Percentiles rank a stretch among this genome's conserved stretches.
These are phyloP conservation scores for Geoglossum glabrum DNA, from an alignment of 495 filamentous ascomycete species.

Conservation along the genomic window DNA sequence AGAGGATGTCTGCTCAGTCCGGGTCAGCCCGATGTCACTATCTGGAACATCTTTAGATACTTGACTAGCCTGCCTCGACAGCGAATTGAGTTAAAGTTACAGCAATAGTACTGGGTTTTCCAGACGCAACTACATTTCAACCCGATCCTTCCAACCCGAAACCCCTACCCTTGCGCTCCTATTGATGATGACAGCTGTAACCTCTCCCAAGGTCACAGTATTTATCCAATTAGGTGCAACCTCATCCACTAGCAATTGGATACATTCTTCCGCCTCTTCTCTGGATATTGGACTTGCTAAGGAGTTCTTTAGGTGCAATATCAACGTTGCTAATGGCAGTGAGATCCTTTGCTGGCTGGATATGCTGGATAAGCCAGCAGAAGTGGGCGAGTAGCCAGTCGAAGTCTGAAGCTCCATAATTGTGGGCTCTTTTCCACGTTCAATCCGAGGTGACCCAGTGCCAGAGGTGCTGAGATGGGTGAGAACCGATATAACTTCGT, in stretches of 20 bases:
- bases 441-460: not conserved
- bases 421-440: not conserved
- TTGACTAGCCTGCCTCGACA: no score
- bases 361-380: not conserved
- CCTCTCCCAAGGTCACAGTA: slow-evolving; percentile 31
- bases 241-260: slow-evolving; percentile 36
- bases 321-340: slow-evolving; percentile 38
- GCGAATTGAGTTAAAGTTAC: no score
- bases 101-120: no score
- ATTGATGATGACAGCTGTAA: slow-evolving; percentile 38
- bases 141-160: not conserved
- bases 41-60: no score
- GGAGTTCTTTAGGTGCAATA: slow-evolving; percentile 38
- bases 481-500: slow-evolving; percentile 39
- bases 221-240: slow-evolving; percentile 42
- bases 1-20: no score
- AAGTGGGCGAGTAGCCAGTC: not conserved
- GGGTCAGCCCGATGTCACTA: no score
- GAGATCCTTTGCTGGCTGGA: slow-evolving; percentile 20
- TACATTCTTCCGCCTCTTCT: slow-evolving; percentile 33
- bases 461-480: slow-evolving; percentile 23
- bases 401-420: not conserved
- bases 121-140: not conserved
- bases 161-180: not conserved
- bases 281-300: slow-evolving; percentile 37